Evolutionary conservation across 140 eudicot genomes (phyloP), one percentile per base, ranked within the genome.

Genomic region (Anethum foeniculum): DNA sequence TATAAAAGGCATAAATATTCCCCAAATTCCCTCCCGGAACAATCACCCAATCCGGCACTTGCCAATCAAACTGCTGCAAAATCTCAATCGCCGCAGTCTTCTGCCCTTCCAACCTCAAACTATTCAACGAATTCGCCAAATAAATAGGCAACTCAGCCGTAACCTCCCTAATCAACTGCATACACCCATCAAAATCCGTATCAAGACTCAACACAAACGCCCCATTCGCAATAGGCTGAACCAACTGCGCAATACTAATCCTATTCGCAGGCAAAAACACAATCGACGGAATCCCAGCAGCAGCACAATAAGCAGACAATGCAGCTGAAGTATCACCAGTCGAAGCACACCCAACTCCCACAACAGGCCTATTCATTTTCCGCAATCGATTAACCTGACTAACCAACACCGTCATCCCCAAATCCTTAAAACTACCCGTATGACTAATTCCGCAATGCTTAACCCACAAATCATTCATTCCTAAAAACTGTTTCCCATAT

Each of bases 371-470:
- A 52, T 81, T 81, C 90, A 86, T 80, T 76, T 89, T 89, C 0
- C 90, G 84, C 78, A 89, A 10, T 51, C 88, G 64, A 19, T 86
- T 89, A 64, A 89, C 92, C 25, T 89, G 92, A 38, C 92, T 89
- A 46, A 89, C 92, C 72, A 89, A 77, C 16, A 89, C 90, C 27
- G 89, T 89, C 92, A 89, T 86, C 8, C 92, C 92, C n/a, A 89
- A 62, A 82, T 89, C 90, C 21, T 89, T 89, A 34, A 89, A 89
- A 80, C 92, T 89, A 3, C 92, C 92, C 0, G 92, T 89, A 36
- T 89, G 92, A 76, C 92, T 89, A 79, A 89, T 89, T 15, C 92
- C 92, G 64, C 92, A 89, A 52, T 89, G 92, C 46, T 89, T 89
- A 0, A 89, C 92, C 92, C 92, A 89, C 72, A 89, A 52, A 78